A percentile compares a stretch with the other conserved stretches of the same genome.
These are phyloP conservation scores for Lolium rigidum DNA, from an alignment of 176 grass and related monocot species.

Conservation along the genomic window DNA sequence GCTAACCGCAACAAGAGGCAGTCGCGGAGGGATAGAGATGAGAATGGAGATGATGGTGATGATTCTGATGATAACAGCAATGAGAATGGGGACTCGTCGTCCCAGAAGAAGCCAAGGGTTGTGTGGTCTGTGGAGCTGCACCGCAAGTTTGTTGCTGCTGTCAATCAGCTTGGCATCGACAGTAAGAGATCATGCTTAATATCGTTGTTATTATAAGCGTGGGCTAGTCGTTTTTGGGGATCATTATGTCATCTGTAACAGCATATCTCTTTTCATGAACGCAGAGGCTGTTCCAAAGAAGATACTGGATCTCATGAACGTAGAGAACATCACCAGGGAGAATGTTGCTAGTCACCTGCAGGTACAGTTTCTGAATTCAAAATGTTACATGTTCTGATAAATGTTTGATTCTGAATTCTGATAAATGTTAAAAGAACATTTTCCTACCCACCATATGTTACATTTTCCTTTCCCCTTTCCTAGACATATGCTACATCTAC, in stretches of 20 bases:
- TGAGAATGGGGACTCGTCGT: conserved; percentile 38
- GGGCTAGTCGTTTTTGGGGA: not conserved
- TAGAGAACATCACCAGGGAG: conserved; percentile 86
- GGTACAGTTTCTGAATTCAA: conserved; percentile 56
- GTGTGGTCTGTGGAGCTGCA: conserved; percentile 90
- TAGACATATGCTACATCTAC: not conserved
- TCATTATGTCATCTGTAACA: not conserved
- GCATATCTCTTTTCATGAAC: conserved; percentile 14
- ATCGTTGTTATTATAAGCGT: not conserved
- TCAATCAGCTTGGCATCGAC: conserved; percentile 90
- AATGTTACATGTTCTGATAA: too few species aligned
- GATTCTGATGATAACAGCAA: conserved; percentile 74
- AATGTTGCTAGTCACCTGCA: conserved; percentile 98
- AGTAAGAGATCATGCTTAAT: conserved; percentile 58
- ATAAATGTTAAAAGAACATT: not conserved
- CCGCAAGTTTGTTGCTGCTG: conserved; percentile 81
- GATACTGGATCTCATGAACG: conserved; percentile 93
- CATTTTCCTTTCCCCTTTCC: not conserved
- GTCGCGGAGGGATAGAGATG: conserved; percentile 56
- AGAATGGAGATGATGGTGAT: conserved; percentile 62
- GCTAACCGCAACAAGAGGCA: conserved; percentile 54
- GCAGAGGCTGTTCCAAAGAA: conserved; percentile 95
- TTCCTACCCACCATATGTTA: not conserved
- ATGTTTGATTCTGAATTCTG: too few species aligned
- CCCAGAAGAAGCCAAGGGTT: conserved; percentile 77